Evolutionary conservation across 257 asterid species (phyloP).

Genomic region (Solanum sejunctum): DNA sequence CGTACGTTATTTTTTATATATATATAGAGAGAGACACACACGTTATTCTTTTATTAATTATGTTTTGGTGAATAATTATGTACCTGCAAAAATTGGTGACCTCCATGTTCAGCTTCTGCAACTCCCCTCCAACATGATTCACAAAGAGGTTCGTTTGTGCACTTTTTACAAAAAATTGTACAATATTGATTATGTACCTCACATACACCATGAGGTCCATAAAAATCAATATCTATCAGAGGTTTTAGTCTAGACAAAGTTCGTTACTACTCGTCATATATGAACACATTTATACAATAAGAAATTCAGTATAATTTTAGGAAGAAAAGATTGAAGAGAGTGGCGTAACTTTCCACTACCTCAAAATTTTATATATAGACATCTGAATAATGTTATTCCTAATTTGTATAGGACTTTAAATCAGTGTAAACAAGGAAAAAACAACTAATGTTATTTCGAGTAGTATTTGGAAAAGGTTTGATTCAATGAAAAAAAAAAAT

Average conservation of each 20-base stretch:
- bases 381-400: neutral
- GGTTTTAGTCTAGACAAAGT: neutral
- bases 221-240: neutral
- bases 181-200: neutral
- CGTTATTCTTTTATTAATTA: neutral
- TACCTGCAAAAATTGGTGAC: neutral
- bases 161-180: neutral
- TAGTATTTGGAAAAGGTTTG: too few relatives aligned
- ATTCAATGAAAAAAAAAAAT: too few relatives aligned
- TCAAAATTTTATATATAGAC: neutral
- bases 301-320: neutral
- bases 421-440: neutral
- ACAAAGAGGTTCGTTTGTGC: neutral
- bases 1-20: too few relatives aligned
- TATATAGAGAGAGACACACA: too few relatives aligned
- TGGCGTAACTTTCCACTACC: too few relatives aligned
- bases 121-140: neutral
- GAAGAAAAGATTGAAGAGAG: too few relatives aligned
- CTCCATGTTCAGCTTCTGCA: neutral
- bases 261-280: neutral
- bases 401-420: neutral
- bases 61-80: neutral
- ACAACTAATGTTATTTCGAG: too few relatives aligned
- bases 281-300: neutral
- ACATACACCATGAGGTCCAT: neutral